Evolutionary conservation across 495 filamentous ascomycete genomes (phyloP), one percentile per base, ranked within the genome.

Genomic region (Mytilinidion resinicola): DNA sequence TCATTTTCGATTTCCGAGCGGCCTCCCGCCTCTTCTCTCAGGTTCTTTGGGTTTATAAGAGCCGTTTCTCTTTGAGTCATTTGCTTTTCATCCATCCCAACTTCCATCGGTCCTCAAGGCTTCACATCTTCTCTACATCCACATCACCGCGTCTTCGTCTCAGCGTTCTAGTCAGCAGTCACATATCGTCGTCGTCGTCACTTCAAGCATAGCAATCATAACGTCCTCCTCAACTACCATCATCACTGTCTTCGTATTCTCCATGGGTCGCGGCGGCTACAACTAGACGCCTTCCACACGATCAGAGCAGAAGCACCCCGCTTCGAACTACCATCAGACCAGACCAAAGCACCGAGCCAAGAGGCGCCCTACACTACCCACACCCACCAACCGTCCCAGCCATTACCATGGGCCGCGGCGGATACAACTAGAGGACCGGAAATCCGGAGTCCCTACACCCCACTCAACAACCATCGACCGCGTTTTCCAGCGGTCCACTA

Each of bases 331-430:
- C 44, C 44, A 48, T 10, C 44, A 20, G 4, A n/a, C 4, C 33
- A 7, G 2, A 15, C 33, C 34, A 10, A 36, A 9, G 15, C 34
- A 41, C 38, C 51, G 41, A 62, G 53, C 59, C 52, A 62, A 53
- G 43, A 50, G 42, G 55, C 60, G 35, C 55, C 48, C 33, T 25
- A 54, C 47, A 14, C 36, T 17, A 57, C 14, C n/a, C 48, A 20
- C n/a, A 54, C 0, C 43, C 48, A 10, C 25, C n/a, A 14, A 30
- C 41, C 25, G 11, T 12, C 36, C 52, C 51, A 42, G 37, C 37
- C 55, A 20, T 62, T 55, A 70, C 53, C 64, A 76, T 79, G 72
- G 81, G 76, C 65, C 80, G 80, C 62, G 81, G 82, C 61, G 83
- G 77, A 30, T 81, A 78, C 70, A 81, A 77, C 72, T 77, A 69